Evolutionary conservation across 1,139 yeast species (phyloP), one percentile per base, ranked within the genome.

Genomic region (Diutina pseudorugosa): DNA sequence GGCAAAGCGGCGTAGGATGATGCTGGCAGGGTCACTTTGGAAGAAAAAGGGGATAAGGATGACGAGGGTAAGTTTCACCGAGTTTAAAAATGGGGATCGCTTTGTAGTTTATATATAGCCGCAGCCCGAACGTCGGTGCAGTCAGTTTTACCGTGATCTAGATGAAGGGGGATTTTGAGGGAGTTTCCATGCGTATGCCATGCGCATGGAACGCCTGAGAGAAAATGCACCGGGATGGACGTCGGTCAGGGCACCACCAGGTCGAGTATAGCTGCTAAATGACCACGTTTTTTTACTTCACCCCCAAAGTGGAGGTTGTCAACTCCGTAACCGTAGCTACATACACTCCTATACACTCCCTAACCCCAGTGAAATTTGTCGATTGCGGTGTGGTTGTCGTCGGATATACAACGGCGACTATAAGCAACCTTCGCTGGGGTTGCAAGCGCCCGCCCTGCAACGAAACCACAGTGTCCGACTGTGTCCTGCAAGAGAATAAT

Each of bases 201-300:
- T 43, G 25, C 25, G 47, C 47, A 25, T 43, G 47, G 47, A 43
- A 43, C 47, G 23, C 47, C 30, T 43, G 8, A 30, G 36, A 4
- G 36, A 30, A n/a, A 30, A 12, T 30, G 36, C 36, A 30, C 11
- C 36, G 36, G 36, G 36, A 14, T 30, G 8, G 14, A 14, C 14
- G 36, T 11, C 36, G 14, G n/a, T 14, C 36, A 11, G n/a, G 36
- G 36, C 16, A 14, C n/a, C 8, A 30, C 4, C 14, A 14, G 36
- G n/a, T 30, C 36, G 36, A n/a, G 2, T 30, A 30, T 14, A 30
- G n/a, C 11, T 4, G 36, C n/a, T 12, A 30, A n/a, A 30, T 30
- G 36, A 11, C 16, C n/a, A 30, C 36, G 36, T 11, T 30, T 30
- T 30, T 14, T n/a, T n/a, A n/a, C n/a, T n/a, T n/a, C n/a, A n/a